These are phyloP conservation scores for Chlorokybus atmophyticus DNA, from an alignment of 139 green algal species.

Conservation along the genomic window DNA sequence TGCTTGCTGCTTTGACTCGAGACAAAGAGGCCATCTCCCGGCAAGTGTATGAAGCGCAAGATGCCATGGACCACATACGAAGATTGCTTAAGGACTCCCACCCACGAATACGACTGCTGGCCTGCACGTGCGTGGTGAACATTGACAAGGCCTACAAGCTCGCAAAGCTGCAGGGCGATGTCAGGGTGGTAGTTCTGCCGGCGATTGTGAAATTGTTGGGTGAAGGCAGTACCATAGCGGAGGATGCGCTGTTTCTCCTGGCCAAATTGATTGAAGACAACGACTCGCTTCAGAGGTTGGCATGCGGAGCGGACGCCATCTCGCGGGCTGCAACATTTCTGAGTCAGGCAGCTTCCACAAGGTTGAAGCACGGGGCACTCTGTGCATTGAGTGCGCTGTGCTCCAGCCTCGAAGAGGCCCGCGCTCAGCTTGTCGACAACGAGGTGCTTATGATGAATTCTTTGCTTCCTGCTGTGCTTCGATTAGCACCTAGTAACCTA, in stretches of 20 bases:
- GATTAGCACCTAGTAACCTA: too few species aligned
- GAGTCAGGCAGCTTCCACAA: too few species aligned
- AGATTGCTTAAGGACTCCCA: constrained; percentile 24
- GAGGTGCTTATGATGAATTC: too few species aligned
- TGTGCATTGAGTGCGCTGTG: constrained; percentile 51
- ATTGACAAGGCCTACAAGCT: constrained; percentile 7
- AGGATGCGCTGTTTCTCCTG: constrained; percentile 34
- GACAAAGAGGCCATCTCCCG: constrained; percentile 24
- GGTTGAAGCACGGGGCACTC: too few species aligned
- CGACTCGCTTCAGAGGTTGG: constrained; percentile 40
- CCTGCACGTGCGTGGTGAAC: constrained; percentile 37
- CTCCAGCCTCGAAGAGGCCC: constrained; percentile 34
- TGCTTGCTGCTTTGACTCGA: constrained; percentile 35
- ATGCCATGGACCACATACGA: constrained; percentile 1
- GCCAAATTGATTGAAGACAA: constrained; percentile 27
- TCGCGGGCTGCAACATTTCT: too few species aligned
- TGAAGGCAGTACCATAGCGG: constrained; percentile 11
- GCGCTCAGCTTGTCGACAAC: constrained; percentile 46
- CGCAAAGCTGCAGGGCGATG: background rate
- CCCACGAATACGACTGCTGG: constrained; percentile 26
- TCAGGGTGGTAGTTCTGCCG: background rate
- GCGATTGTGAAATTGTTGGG: constrained; percentile 43
- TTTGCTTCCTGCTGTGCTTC: too few species aligned
- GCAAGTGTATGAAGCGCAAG: background rate
- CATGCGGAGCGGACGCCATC: constrained; percentile 46